Evolutionary conservation across 257 asterid genomes (phyloP), one percentile per base, ranked within the genome.

Genomic region (Mentha longifolia): DNA sequence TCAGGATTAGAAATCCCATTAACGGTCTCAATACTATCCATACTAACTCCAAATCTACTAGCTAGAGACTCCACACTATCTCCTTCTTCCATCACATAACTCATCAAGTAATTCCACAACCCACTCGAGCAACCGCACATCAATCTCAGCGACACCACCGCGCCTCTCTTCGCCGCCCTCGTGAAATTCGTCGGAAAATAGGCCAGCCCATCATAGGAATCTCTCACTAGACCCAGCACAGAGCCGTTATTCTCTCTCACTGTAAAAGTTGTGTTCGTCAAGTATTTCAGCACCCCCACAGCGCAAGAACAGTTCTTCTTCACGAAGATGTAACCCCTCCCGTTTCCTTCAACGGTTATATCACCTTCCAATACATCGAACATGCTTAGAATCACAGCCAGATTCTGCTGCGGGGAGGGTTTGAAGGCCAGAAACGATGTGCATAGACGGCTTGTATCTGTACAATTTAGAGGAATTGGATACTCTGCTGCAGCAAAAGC

Each of bases 61-160:
- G 99, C 89, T 62, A 94, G 71, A 70, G 96, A 86, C 81, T 80
- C 97, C 61, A 94, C 90, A 80, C 92, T 85, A 77, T 94, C 99
- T 43, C 90, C 97, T 68, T 89, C 97, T 60, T 74, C 61, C 96
- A 94, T 74, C 83, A 94, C 95, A 83, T 94, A 94, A 64, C 99
- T 94, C 99, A 91, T 89, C 77, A 91, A 58, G 73, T 91, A 94
- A 84, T 94, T 94, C 97, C 97, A 94, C 71, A 94, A 62, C 35
- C 96, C 97, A 79, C 97, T 91, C 3, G 99, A 94, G 82, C 99
- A 94, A 1, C 97, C 99, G 75, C 99, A 94, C 83, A 86, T 69
- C 13, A 94, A 87, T 79, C 86, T 77, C 81, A 94, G 13, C 35
- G 93, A 85, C 55, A 91, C 97, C 74, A 94, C 99, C 1, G 89